These are phyloP conservation scores for Allomyces arbusculus DNA, from an alignment of 192 early-diverging fungal genomes.

Conservation along the genomic window DNA sequence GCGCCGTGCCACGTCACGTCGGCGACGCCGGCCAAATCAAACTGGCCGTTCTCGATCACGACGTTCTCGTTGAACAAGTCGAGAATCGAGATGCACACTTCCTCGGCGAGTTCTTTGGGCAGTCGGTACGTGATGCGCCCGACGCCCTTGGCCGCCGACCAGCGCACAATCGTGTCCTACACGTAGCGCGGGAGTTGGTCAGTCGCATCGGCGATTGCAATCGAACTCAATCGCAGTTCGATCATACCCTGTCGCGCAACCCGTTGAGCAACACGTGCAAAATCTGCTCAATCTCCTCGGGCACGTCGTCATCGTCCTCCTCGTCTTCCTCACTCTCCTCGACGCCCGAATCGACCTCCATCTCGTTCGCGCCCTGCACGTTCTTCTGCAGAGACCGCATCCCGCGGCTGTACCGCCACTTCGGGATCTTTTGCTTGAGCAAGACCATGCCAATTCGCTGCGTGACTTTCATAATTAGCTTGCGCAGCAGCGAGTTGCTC, in stretches of 20 bases:
- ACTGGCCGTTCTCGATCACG: slow-evolving; percentile 13
- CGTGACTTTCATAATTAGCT: slow-evolving; percentile 58
- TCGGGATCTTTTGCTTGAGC: slow-evolving; percentile 43
- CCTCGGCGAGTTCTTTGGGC: slow-evolving; percentile 53
- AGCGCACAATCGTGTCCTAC: slow-evolving; percentile 81
- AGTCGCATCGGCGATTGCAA: background rate
- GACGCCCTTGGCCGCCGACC: slow-evolving; percentile 93
- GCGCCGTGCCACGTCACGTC: slow-evolving; percentile 91
- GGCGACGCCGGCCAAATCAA: slow-evolving; percentile 55
- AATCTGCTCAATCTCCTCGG: slow-evolving; percentile 62
- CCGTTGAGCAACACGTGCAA: slow-evolving; percentile 66
- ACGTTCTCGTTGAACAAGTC: slow-evolving; percentile 70
- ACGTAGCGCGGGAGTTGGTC: background rate
- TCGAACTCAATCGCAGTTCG: too few species aligned
- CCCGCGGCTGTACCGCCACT: slow-evolving; percentile 52
- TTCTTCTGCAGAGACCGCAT: slow-evolving; percentile 35
- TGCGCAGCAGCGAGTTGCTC: slow-evolving; percentile 53
- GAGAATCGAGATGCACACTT: slow-evolving; percentile 59
- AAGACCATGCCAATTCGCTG: slow-evolving; percentile 67
- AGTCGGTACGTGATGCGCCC: slow-evolving; percentile 69
- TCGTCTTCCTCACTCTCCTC: slow-evolving; percentile 15
- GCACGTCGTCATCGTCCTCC: slow-evolving; percentile 49
- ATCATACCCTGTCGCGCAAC: slow-evolving; percentile 48
- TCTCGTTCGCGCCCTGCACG: slow-evolving; percentile 15
- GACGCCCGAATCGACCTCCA: slow-evolving; percentile 11